Percentiles rank a stretch among this genome's conserved stretches.
Conservation (phyloP, 2,329 filamentous ascomycete species). For the Aspergillus pseudotamarii region DNA sequence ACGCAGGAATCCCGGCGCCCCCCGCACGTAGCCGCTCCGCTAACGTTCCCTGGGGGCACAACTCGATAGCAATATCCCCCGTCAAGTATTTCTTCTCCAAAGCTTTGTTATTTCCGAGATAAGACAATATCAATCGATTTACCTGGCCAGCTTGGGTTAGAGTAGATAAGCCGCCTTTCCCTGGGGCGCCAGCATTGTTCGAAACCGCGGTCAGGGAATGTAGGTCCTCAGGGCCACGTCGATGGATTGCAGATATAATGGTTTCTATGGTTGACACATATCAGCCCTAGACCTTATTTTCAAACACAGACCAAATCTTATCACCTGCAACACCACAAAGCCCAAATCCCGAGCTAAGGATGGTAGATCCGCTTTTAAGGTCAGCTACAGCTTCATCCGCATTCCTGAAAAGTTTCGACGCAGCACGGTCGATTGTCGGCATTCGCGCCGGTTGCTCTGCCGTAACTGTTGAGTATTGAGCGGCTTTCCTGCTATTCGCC, state of each 20-base stretch:
- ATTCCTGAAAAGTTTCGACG: constrained; percentile 42
- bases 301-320: too few relatives aligned
- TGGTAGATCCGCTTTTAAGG: constrained; percentile 68
- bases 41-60: constrained; percentile 69
- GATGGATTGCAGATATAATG: constrained; percentile 68
- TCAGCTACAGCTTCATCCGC: constrained; percentile 72
- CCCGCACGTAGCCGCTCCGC: constrained; percentile 64
- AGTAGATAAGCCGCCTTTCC: constrained; percentile 68
- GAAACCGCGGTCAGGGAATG: constrained; percentile 72
- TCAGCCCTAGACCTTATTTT: not conserved
- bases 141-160: constrained; percentile 72
- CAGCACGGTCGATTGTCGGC: constrained; percentile 33
- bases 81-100: constrained; percentile 74
- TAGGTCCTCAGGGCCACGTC: constrained; percentile 58
- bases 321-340: constrained; percentile 73
- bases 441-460: constrained; percentile 21
- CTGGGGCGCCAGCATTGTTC: constrained; percentile 76
- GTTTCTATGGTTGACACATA: constrained; percentile 56
- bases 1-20: constrained; percentile 76
- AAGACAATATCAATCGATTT: constrained; percentile 72
- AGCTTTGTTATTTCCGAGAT: constrained; percentile 75
- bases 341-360: constrained; percentile 81
- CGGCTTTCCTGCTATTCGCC: constrained; percentile 3
- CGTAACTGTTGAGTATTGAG: constrained; percentile 26
- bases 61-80: constrained; percentile 73